Conservation (phyloP, 164 flowering plant genomes). For the Magnolia officinalis region DNA sequence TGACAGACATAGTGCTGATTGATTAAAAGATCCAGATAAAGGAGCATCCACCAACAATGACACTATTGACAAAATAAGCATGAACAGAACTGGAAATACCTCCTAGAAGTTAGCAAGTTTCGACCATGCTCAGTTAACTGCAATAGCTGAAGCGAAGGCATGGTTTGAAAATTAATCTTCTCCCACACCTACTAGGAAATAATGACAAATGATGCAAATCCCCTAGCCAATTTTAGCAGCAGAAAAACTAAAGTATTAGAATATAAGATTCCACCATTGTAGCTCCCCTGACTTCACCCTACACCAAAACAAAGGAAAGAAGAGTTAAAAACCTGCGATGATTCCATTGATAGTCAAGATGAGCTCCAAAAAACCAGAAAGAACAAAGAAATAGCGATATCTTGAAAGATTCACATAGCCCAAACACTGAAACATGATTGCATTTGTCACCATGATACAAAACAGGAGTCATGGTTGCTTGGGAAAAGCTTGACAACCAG, state of each 20-base stretch:
- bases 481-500: too few species aligned
- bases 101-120: constrained; percentile 63
- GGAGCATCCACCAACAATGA: neutral
- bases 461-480: neutral
- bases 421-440: neutral
- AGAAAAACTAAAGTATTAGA: neutral
- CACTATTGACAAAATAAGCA: neutral
- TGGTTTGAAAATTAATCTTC: constrained; percentile 21
- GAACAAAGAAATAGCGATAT: neutral
- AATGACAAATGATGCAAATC: neutral
- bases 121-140: constrained; percentile 89
- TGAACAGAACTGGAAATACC: constrained; percentile 37
- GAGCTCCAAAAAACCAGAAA: neutral
- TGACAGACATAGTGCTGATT: neutral
- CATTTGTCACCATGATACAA: neutral
- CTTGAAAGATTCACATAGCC: neutral
- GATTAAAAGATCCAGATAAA: neutral
- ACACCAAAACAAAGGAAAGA: neutral
- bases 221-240: constrained; percentile 5
- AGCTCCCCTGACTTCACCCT: constrained; percentile 4
- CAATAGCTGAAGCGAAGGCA: constrained; percentile 90
- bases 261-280: constrained; percentile 4
- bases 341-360: neutral
- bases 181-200: constrained; percentile 2
- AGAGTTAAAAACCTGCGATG: neutral